Evolutionary conservation across 2,329 filamentous ascomycete genomes (phyloP), one percentile per base, ranked within the genome.

Genomic region (Corynespora cassiicola): DNA sequence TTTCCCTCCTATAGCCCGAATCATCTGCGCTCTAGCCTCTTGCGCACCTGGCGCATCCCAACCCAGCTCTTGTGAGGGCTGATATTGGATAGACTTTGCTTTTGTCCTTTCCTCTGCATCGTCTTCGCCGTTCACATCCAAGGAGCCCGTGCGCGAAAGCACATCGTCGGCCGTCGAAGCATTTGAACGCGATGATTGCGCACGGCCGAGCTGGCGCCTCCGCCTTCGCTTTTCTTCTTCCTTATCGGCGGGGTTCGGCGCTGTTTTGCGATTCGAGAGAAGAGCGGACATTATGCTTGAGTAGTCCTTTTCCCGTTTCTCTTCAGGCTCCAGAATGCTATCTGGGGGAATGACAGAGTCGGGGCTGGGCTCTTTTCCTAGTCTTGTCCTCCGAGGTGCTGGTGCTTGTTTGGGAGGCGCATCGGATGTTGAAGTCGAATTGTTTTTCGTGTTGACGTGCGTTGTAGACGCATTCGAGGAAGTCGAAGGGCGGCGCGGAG

Each of bases 1-100:
- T 18, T 51, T 64, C 7, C 68, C 68, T 2, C 66, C 67, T 31
- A 71, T 44, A 36, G 57, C 58, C 23, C 46, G 50, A 35, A 71
- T 69, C 56, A 71, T 61, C 36, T 54, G 45, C 36, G 63, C 63
- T 22, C 67, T 52, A 30, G 61, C 61, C 28, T 57, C 63, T 34
- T 62, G 57, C 22, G 54, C 60, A 7, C 60, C 65, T 4, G 59
- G 60, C n/a, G 63, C 63, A 32, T 70, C 68, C 61, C 67, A 71
- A 0, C 63, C 58, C 18, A 71, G 36, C 23, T 61, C 56, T 39
- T 71, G 68, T 22, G 60, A 66, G 2, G 68, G 60, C 36, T 65
- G 54, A 27, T 63, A 63, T n/a, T n/a, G n/a, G n/a, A n/a, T n/a
- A n/a, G n/a, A n/a, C n/a, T n/a, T n/a, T n/a, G n/a, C n/a, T n/a